Percentiles rank a stretch among this genome's conserved stretches.
Evolutionary conservation across 331 rosid genomes (phyloP).

Genomic region (Ulmus americana): DNA sequence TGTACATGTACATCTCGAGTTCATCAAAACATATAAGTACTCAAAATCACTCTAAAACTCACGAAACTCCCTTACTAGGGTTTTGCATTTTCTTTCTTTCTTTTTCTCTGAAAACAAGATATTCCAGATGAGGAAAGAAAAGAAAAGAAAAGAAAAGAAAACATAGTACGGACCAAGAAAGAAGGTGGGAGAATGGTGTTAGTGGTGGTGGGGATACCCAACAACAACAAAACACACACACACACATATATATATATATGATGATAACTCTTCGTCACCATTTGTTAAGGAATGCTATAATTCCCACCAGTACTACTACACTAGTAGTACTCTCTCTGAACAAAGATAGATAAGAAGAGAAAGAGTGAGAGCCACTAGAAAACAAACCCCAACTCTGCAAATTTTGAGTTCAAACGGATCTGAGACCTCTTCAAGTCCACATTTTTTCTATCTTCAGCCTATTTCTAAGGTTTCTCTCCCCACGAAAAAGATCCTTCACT

Average conservation of each 20-base stretch:
- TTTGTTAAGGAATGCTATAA: slow-evolving; percentile 10
- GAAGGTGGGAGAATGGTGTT: not conserved
- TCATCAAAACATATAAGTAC: no score
- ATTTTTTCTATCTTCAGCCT: slow-evolving; percentile 46
- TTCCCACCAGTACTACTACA: slow-evolving; percentile 13
- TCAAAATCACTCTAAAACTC: no score
- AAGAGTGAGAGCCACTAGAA: slow-evolving; percentile 3
- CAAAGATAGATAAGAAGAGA: slow-evolving; percentile 12
- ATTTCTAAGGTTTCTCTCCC: slow-evolving; percentile 49
- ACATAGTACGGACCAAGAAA: not conserved
- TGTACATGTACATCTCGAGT: no score
- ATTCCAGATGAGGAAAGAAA: no score
- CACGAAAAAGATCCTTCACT: slow-evolving; percentile 77
- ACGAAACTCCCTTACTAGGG: no score
- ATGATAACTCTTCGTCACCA: slow-evolving; percentile 16
- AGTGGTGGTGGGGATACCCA: not conserved
- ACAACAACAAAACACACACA: not conserved
- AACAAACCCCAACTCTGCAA: slow-evolving; percentile 18
- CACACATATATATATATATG: not conserved
- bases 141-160: no score
- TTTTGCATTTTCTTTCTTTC: no score
- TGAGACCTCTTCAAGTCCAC: slow-evolving; percentile 27
- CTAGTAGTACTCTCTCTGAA: slow-evolving; percentile 9
- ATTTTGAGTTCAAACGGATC: slow-evolving; percentile 33
- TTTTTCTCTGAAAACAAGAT: no score